These are phyloP conservation scores for Knoxia roxburghii DNA, from an alignment of 257 asterid species.

Conservation along the genomic window DNA sequence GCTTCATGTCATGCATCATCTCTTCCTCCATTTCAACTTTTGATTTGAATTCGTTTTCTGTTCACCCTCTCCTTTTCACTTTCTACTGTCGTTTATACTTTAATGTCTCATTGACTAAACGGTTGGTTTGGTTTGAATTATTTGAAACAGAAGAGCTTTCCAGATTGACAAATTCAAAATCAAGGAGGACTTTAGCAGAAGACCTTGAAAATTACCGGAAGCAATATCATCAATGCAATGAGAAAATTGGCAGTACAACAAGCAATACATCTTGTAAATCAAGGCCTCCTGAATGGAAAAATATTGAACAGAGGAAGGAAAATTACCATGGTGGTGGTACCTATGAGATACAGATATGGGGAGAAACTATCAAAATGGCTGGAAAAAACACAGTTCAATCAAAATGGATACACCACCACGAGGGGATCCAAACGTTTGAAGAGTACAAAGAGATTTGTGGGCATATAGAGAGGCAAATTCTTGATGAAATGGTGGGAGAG, in stretches of 20 bases:
- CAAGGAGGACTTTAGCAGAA: conserved; percentile 52
- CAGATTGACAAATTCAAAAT: conserved; percentile 42
- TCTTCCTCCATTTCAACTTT: too few species aligned
- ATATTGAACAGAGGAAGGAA: conserved; percentile 5
- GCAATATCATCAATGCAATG: conserved; percentile 11
- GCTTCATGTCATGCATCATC: background rate
- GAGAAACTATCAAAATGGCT: conserved; percentile 34
- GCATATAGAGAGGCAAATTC: conserved; percentile 36
- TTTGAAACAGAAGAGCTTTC: conserved; percentile 32
- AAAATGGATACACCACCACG: conserved; percentile 27
- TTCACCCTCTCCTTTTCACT: background rate
- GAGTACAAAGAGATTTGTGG: conserved; percentile 32
- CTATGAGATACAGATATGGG: conserved; percentile 23
- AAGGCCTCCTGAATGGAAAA: conserved; percentile 4
- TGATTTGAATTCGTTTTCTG: background rate
- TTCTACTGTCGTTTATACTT: background rate
- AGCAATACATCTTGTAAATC: conserved; percentile 7
- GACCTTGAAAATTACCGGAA: conserved; percentile 44
- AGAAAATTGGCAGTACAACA: background rate
- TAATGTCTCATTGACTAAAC: background rate
- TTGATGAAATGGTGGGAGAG: conserved; percentile 46
- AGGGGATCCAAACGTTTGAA: conserved; percentile 21
- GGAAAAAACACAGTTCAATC: conserved; percentile 33
- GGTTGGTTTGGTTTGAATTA: conserved; percentile 13
- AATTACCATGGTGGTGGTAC: background rate